Evolutionary conservation across 495 filamentous ascomycete genomes (phyloP).

Genomic region (Penicillium malachiteum): DNA sequence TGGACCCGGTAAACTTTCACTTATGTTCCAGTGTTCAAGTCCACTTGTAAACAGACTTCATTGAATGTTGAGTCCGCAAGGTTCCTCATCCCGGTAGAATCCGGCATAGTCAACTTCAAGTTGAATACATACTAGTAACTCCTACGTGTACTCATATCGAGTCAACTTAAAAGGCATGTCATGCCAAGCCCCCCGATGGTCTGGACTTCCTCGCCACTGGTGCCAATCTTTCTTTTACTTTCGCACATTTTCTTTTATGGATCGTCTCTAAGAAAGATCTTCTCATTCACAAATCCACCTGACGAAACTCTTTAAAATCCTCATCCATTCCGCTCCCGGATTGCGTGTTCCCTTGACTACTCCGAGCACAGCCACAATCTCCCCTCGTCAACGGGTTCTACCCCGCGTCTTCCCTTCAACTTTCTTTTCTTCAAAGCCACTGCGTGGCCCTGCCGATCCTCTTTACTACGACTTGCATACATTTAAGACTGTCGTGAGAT

Average conservation of each 20-base stretch:
- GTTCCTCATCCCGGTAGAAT: too few relatives aligned
- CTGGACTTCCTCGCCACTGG: constrained; percentile 18
- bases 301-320: not conserved
- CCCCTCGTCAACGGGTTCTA: constrained; percentile 16
- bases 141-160: not conserved
- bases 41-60: too few relatives aligned
- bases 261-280: not conserved
- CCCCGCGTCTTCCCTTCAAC: constrained; percentile 22
- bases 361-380: constrained; percentile 24
- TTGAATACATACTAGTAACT: too few relatives aligned
- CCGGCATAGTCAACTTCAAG: too few relatives aligned
- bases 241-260: too few relatives aligned
- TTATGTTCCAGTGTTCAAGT: too few relatives aligned
- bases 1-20: not conserved
- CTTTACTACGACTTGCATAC: constrained; percentile 7
- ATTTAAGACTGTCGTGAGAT: not conserved
- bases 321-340: constrained; percentile 1
- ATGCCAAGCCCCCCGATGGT: constrained; percentile 14
- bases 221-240: constrained; percentile 2
- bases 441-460: constrained; percentile 9
- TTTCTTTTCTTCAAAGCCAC: constrained; percentile 2
- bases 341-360: constrained; percentile 1
- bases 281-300: not conserved
- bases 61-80: too few relatives aligned
- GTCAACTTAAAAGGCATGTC: not conserved